Percentiles rank a stretch among this genome's conserved stretches.
These are phyloP conservation scores for Yamadazyma membranifaciens DNA, from an alignment of 1,139 yeast species.

Conservation along the genomic window DNA sequence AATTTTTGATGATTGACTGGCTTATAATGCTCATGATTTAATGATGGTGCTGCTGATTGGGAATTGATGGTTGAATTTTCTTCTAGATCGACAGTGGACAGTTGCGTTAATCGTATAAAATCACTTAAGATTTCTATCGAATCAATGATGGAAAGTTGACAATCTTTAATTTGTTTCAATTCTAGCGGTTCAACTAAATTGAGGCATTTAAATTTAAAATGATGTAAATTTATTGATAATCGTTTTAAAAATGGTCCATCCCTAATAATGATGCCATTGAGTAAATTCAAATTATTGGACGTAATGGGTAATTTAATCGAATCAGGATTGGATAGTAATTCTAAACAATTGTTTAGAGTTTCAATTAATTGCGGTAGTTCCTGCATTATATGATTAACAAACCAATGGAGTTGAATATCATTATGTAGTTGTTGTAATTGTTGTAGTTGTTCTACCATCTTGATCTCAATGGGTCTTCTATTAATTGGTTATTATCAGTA, in stretches of 20 bases:
- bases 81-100: neutral
- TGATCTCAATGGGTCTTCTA: no score
- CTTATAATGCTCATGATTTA: no score
- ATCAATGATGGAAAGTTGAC: constrained; percentile 6
- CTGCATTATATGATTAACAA: constrained; percentile 26
- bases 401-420: constrained; percentile 45
- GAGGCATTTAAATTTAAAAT: constrained; percentile 7
- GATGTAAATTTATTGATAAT: constrained; percentile 20
- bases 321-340: constrained; percentile 32
- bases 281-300: constrained; percentile 26
- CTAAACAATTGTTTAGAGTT: constrained; percentile 39
- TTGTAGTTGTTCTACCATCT: neutral
- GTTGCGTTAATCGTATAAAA: constrained; percentile 1
- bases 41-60: no score
- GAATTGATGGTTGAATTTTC: no score
- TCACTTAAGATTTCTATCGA: constrained; percentile 6
- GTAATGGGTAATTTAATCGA: constrained; percentile 41
- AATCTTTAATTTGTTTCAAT: constrained; percentile 7
- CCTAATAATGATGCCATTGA: constrained; percentile 42
- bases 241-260: constrained; percentile 42
- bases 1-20: constrained; percentile 18
- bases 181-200: constrained; percentile 5
- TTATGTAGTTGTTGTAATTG: constrained; percentile 12
- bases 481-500: no score
- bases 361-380: constrained; percentile 43